Evolutionary conservation across 2,329 filamentous ascomycete genomes (phyloP), one percentile per base, ranked within the genome.

Genomic region (Aspergillus sp.): DNA sequence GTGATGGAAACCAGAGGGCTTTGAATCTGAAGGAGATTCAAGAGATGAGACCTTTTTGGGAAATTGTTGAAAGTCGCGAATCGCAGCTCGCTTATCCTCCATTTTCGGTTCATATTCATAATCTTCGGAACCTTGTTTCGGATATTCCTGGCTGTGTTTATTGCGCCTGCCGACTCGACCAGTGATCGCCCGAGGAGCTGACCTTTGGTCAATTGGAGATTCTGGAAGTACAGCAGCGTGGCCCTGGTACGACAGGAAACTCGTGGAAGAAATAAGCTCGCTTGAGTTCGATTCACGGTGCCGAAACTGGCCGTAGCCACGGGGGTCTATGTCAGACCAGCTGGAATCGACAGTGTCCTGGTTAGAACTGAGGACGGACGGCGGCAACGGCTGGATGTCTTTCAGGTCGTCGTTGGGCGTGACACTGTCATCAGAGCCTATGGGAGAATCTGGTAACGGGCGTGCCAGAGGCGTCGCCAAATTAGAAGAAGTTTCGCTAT

Each of bases 401-500:
- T 64, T 57, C 19, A 64, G 56, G 29, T 63, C 63, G 19, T 67
- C 63, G 12, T 63, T 62, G 10, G 60, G 62, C 30, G 56, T 55
- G 34, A 55, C 54, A 44, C 60, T 61, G 29, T 54, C 58, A 44
- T 55, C 57, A 12, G 56, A 63, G 5, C 57, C 57, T 44, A 63
- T 53, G 10, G 69, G 61, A n/a, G 67, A 65, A 50, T 71, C 68
- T 26, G 65, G 65, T n/a, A 71, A 52, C 33, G 77, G 75, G 46
- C 71, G 67, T 4, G 73, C 77, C 45, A 79, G 68, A 29, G 77
- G 77, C 12, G 77, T 80, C 10, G 76, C 70, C 58, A 79, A 69
- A 52, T 78, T 78, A 2, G 77, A 80, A 10, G 72, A 72, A 57
- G 71, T 77, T 49, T 78, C 76, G 7, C 59, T 48, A 28, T 72